Conservation (phyloP, 1,139 yeast species). For the Chernovozyma sophiae-reginae region DNA sequence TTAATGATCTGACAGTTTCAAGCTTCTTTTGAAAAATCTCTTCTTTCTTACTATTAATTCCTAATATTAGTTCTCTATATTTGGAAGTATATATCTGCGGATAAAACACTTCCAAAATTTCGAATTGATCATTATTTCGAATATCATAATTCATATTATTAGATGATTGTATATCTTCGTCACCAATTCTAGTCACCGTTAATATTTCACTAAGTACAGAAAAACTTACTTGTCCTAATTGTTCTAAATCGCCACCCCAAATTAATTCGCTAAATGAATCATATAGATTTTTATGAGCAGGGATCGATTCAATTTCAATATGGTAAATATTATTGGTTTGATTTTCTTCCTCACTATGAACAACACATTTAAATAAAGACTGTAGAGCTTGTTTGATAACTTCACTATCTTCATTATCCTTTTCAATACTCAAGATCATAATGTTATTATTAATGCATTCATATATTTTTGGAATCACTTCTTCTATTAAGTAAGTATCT, state of each 20-base stretch:
- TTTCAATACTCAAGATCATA: neutral
- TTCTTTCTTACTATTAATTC: conserved; percentile 17
- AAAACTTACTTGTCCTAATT: conserved; percentile 27
- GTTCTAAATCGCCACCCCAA: conserved; percentile 31
- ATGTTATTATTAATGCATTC: conserved; percentile 13
- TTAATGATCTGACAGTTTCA: conserved; percentile 18
- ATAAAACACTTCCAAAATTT: conserved; percentile 25
- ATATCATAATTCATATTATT: conserved; percentile 11
- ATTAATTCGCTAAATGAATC: conserved; percentile 33
- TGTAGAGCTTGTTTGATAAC: conserved; percentile 5
- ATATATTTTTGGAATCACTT: conserved; percentile 25
- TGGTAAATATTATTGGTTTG: conserved; percentile 23
- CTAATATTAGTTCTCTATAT: conserved; percentile 15
- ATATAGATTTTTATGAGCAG: conserved; percentile 23
- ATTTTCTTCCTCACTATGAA: conserved; percentile 24
- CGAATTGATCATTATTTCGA: conserved; percentile 12
- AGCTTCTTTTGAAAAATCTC: conserved; percentile 15
- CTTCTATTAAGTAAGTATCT: conserved; percentile 19
- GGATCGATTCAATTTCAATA: conserved; percentile 34
- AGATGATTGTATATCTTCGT: conserved; percentile 13
- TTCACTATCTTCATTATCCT: conserved; percentile 1
- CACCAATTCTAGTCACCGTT: conserved; percentile 31
- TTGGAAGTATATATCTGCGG: conserved; percentile 29
- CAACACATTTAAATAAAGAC: conserved; percentile 19
- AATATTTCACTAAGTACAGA: conserved; percentile 27